Evolutionary conservation across 2,329 filamentous ascomycete genomes (phyloP).

Genomic region (Incumbomyces delicatus): DNA sequence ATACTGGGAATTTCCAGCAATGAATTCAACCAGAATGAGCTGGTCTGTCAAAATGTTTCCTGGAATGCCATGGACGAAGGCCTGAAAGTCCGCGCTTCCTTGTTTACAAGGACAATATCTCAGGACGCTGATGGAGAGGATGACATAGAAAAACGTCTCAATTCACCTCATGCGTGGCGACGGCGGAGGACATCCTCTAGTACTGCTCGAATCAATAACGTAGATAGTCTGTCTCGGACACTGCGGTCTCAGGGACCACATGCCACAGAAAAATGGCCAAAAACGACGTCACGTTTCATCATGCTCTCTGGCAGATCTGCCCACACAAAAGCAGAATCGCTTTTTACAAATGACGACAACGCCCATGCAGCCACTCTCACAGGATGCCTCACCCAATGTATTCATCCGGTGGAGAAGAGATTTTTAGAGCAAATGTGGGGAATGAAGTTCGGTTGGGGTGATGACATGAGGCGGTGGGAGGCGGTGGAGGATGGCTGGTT

Average conservation of each 20-base stretch:
- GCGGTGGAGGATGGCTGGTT: slow-evolving; percentile 23
- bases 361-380: neutral
- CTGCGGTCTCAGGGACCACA: neutral
- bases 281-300: neutral
- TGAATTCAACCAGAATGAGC: slow-evolving; percentile 29
- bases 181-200: neutral
- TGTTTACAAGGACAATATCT: slow-evolving; percentile 8
- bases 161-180: neutral
- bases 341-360: neutral
- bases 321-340: neutral
- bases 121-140: neutral
- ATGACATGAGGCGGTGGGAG: slow-evolving; percentile 17
- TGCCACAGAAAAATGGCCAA: neutral
- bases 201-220: no score
- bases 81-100: slow-evolving; percentile 2
- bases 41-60: slow-evolving; percentile 21
- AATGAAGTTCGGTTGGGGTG: slow-evolving; percentile 22
- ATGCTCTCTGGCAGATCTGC: slow-evolving; percentile 2
- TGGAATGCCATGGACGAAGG: slow-evolving; percentile 6
- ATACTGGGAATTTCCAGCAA: slow-evolving; percentile 26
- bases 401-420: slow-evolving; percentile 22
- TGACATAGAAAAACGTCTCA: neutral
- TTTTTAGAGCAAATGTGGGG: slow-evolving; percentile 21
- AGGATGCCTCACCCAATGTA: slow-evolving; percentile 19
- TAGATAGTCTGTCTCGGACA: neutral